A percentile compares a stretch with the other conserved stretches of the same genome.
Conservation (phyloP, 2,329 filamentous ascomycete genomes). For the Colletotrichum tanaceti region DNA sequence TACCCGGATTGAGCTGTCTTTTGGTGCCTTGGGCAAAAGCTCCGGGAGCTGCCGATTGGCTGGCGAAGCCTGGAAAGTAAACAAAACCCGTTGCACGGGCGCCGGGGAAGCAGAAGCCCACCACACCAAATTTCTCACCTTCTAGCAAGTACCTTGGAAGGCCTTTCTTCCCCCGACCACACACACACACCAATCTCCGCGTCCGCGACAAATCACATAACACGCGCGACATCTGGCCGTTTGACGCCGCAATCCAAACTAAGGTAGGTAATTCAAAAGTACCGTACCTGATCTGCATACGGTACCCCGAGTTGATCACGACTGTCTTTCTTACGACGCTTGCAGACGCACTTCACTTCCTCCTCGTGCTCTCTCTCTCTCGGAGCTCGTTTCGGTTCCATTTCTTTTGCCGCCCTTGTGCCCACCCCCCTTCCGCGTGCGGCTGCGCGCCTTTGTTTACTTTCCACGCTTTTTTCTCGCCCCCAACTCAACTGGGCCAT, state of each 20-base stretch:
- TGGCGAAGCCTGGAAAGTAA: conserved; percentile 14
- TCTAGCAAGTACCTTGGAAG: conserved; percentile 32
- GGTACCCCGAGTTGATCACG: too few species aligned
- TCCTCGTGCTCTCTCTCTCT: not conserved
- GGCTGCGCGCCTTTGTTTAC: conserved; percentile 17
- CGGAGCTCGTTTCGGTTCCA: not conserved
- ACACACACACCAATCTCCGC: conserved; percentile 11
- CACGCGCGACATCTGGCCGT: not conserved
- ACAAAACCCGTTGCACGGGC: conserved; percentile 31
- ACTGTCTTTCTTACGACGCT: not conserved
- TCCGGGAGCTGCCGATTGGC: conserved; percentile 38
- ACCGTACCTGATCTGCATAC: too few species aligned
- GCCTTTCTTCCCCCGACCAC: not conserved
- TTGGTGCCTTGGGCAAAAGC: not conserved
- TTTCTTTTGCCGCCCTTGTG: too few species aligned
- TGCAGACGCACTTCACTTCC: too few species aligned
- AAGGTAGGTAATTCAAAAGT: not conserved
- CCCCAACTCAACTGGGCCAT: not conserved
- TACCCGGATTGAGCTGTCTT: too few species aligned
- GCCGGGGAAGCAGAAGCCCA: conserved; percentile 5
- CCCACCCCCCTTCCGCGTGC: not conserved
- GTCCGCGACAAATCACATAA: conserved; percentile 8
- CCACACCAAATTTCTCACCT: conserved; percentile 17
- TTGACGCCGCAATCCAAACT: not conserved
- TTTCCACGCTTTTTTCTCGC: not conserved